Evolutionary conservation across 352 stramenopile species (phyloP).

Genomic region (Phytopythium chamaehyphon): DNA sequence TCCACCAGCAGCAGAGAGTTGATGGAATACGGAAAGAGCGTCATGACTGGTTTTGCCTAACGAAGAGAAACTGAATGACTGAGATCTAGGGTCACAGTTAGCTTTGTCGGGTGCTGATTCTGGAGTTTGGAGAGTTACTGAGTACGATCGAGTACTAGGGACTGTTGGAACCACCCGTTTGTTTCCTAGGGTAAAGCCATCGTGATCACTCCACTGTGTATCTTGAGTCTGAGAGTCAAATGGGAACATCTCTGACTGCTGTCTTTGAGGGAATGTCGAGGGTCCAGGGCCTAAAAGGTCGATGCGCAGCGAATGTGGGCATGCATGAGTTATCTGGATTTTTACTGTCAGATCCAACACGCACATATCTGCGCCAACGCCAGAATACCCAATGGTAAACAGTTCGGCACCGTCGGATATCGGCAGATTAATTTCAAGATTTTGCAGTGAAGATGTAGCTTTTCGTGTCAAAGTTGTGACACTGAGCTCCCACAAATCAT

Average conservation of each 20-base stretch:
- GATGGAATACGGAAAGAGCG: constrained; percentile 48
- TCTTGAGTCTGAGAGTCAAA: constrained; percentile 29
- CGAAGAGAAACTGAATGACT: constrained; percentile 34
- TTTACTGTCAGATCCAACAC: constrained; percentile 38
- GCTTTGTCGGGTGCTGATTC: constrained; percentile 29
- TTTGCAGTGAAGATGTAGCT: constrained; percentile 25
- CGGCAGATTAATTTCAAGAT: constrained; percentile 28
- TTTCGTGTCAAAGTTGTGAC: constrained; percentile 38
- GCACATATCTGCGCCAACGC: constrained; percentile 29
- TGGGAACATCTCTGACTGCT: constrained; percentile 37
- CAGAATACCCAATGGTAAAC: constrained; percentile 44
- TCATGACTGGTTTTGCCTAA: constrained; percentile 11
- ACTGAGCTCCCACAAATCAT: constrained; percentile 66
- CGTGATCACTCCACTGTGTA: constrained; percentile 38
- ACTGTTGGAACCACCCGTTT: constrained; percentile 27
- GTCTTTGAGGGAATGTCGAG: constrained; percentile 42
- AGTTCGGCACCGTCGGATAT: constrained; percentile 47
- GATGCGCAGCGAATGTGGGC: constrained; percentile 42
- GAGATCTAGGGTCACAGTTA: constrained; percentile 19
- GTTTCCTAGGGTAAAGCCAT: constrained; percentile 19
- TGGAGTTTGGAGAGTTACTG: constrained; percentile 40
- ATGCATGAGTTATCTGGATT: constrained; percentile 54
- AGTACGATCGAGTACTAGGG: constrained; percentile 39
- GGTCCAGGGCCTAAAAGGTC: constrained; percentile 60
- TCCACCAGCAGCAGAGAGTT: constrained; percentile 41